Conservation (phyloP, 306 rosid genomes). For the barrel medic (Medicago truncatula) region DNA sequence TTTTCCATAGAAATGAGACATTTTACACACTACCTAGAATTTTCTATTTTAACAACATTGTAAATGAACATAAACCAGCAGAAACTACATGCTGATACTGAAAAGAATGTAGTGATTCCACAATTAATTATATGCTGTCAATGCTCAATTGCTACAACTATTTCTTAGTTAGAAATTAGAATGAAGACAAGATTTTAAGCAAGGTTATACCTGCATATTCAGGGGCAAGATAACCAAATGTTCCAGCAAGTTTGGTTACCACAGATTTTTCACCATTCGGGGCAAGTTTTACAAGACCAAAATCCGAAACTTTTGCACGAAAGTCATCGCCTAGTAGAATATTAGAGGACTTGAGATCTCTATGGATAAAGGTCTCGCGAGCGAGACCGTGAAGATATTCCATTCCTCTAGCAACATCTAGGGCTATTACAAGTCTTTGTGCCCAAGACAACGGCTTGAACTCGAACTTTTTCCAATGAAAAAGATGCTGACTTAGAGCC, state of each 20-base stretch:
- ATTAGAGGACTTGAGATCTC: constrained; percentile 89
- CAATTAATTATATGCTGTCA: neutral
- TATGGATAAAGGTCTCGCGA: constrained; percentile 72
- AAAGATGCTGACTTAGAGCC: constrained; percentile 86
- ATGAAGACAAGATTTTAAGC: constrained; percentile 24
- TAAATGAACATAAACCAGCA: neutral
- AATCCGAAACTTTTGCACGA: constrained; percentile 83
- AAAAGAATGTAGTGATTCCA: neutral
- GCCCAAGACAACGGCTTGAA: constrained; percentile 79
- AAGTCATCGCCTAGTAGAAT: constrained; percentile 73
- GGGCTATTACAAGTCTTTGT: constrained; percentile 71
- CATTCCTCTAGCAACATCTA: constrained; percentile 85
- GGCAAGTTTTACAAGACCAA: constrained; percentile 85
- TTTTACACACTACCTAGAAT: constrained; percentile 4
- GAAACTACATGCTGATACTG: neutral
- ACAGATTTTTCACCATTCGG: constrained; percentile 74
- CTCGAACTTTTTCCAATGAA: constrained; percentile 71
- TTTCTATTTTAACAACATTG: constrained; percentile 5
- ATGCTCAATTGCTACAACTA: constrained; percentile 26
- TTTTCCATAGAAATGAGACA: neutral
- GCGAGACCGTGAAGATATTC: constrained; percentile 82
- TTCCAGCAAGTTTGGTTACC: constrained; percentile 79
- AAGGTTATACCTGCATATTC: constrained; percentile 76
- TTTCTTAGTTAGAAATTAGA: constrained; percentile 31
- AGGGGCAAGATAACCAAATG: constrained; percentile 92